Base-by-base conservation (phyloP, 192 early-diverging fungal genomes). In the Backusella mclennaniae region DNA sequence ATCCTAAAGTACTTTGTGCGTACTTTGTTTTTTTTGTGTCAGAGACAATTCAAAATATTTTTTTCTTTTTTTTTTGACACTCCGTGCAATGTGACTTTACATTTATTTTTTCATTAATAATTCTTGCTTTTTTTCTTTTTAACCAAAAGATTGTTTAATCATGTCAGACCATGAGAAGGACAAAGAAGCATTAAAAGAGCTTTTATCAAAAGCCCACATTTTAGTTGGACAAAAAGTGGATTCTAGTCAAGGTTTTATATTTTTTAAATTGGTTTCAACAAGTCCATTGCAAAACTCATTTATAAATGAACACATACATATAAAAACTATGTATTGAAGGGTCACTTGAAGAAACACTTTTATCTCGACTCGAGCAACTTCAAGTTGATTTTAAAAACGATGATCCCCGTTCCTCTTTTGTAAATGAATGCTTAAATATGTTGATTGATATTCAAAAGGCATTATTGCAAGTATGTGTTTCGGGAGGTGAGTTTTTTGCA, bases 361-460 rank as follows among this genome's bases (percentile, higher is more conserved):
- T 42, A 17, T 66, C 73, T 53, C 66, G 77, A 26, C 33, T 78
- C n/a, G 72, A 69, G 9, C n/a, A 78, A 23, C 72, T 78, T 44
- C 21, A 70, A 56, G 63, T 73, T 59, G 5, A 9, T 4, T 46
- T 46, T 15, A 8, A 52, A 41, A 19, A 42, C 11, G 35, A 49
- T 29, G 35, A 73, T 14, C 52, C 72, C 8, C 66, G 66, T 26
- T 46, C 38, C 23, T 35, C 26, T 35, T 78, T 78, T 73, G 73
- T 78, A 41, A 66, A 41, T 3, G 33, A 73, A 31, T 78, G 77
- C 35, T 56, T 78, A 53, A 44, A 52, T 15, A 26, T 69, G 7
- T 68, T 78, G 49, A 52, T 67, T 56, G 29, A 56, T n/a, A 78
- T 78, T 38, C 77, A 78, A 70, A 49, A 41, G 12, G 35, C 38